These are phyloP conservation scores for Trichocladium uniseriatum DNA, from an alignment of 495 filamentous ascomycete genomes.

Conservation along the genomic window DNA sequence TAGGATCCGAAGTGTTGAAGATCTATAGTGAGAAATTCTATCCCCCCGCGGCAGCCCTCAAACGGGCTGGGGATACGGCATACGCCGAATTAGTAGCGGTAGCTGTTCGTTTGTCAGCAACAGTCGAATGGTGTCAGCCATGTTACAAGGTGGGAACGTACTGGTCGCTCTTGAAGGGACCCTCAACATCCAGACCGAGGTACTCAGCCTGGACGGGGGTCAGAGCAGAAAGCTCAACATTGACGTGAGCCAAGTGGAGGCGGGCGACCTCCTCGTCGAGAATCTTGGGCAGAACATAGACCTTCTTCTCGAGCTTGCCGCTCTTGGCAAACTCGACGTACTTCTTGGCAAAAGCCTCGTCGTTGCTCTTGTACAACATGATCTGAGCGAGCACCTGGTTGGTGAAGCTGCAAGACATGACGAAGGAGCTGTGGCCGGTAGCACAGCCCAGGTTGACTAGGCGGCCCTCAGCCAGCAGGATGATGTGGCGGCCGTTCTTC, in stretches of 20 bases:
- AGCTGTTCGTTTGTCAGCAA: slow-evolving; percentile 35
- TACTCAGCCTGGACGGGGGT: slow-evolving; percentile 86
- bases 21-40: slow-evolving; percentile 13
- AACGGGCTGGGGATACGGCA: slow-evolving; percentile 7
- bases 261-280: slow-evolving; percentile 95
- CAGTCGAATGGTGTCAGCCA: neutral
- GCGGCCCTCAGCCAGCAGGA: slow-evolving; percentile 95
- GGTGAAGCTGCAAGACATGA: slow-evolving; percentile 99
- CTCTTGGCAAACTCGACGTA: slow-evolving; percentile 93
- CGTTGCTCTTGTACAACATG: slow-evolving; percentile 89
- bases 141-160: slow-evolving; percentile 29
- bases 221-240: slow-evolving; percentile 82
- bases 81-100: slow-evolving; percentile 45
- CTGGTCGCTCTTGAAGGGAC: slow-evolving; percentile 90
- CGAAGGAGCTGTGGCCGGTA: slow-evolving; percentile 98
- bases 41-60: slow-evolving; percentile 6
- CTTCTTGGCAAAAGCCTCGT: slow-evolving; percentile 78
- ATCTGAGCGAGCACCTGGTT: slow-evolving; percentile 99
- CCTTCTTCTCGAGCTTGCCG: slow-evolving; percentile 76
- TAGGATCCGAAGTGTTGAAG: slow-evolving; percentile 20
- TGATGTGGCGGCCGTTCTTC: slow-evolving; percentile 90
- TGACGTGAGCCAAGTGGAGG: slow-evolving; percentile 89
- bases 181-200: slow-evolving; percentile 70
- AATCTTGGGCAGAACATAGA: slow-evolving; percentile 97
- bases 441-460: slow-evolving; percentile 98